Conservation (phyloP, 352 stramenopile species). For the Globisporangium barbulae region DNA sequence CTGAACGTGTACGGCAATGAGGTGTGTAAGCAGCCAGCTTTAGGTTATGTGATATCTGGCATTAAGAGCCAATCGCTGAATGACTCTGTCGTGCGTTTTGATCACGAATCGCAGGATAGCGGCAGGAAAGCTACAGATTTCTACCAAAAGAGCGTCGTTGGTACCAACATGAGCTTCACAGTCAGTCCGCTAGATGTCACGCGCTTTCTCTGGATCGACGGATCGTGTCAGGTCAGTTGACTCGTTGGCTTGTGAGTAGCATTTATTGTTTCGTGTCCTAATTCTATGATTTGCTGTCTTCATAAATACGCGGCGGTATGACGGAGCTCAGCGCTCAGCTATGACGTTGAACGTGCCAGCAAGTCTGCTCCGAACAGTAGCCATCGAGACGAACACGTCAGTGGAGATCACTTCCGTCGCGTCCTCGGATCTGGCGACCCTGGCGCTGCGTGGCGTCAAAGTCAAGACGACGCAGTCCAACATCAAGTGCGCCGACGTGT, state of each 20-base stretch:
- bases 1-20: conserved; percentile 45
- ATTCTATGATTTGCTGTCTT: no score
- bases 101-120: conserved; percentile 16
- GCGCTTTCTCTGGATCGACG: conserved; percentile 65
- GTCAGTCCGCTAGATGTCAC: conserved; percentile 31
- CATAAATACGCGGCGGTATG: background rate
- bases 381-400: conserved; percentile 46
- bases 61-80: background rate
- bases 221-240: conserved; percentile 54
- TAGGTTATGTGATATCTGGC: background rate
- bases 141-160: conserved; percentile 28
- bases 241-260: no score
- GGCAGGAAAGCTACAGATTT: conserved; percentile 25
- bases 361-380: conserved; percentile 22
- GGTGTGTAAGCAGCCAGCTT: conserved; percentile 18
- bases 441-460: conserved; percentile 32
- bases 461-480: conserved; percentile 45
- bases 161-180: conserved; percentile 24
- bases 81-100: background rate
- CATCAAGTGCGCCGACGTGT: conserved; percentile 40
- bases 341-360: conserved; percentile 38
- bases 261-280: no score
- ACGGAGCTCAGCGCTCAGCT: conserved; percentile 29
- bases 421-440: background rate
- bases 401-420: conserved; percentile 42